Base-by-base conservation (phyloP, 805 yeast species). In the Ogataea degrootiae region DNA sequence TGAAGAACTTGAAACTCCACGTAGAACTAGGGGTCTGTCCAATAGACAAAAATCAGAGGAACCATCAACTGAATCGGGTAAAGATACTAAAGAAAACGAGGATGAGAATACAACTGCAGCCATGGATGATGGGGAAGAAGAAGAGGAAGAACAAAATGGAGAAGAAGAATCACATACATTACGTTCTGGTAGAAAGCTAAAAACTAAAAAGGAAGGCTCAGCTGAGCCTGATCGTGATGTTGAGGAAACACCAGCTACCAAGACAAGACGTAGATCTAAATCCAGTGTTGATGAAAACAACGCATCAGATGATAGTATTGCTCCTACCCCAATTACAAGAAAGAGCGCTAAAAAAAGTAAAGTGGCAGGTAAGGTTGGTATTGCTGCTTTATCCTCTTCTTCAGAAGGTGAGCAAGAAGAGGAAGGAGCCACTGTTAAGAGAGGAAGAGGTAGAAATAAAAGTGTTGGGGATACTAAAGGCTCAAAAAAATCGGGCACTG, bases 171-270 rank as follows among this genome's bases (percentile, higher is more conserved):
- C 47, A n/a, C 21, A 34, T 14, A 29, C 40, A 17, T 41, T 48
- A 36, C 34, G 51, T 19, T 44, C 48, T 33, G 51, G 48, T 9
- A 42, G 44, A 37, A 45, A 45, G 39, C 37, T 46, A 4, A 21
- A 31, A 33, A 6, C 19, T 11, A 38, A 46, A 16, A 45, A 35
- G 37, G 50, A 47, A 34, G 37, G 31, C 2, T 34, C 40, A 5
- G 19, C 43, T 14, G 50, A 42, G 15, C 44, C 42, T 17, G 46
- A 47, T 17, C 36, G 21, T 42, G 45, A 39, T 35, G 37, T 26
- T 12, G 46, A 42, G 14, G 43, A 45, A 26, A 35, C 53, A 9
- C 48, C 51, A 31, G 51, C 48, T 11, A 44, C 47, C 12, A 48
- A 46, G 29, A 21, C 47, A 9, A 47, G 58, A 6, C 44, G 42